Evolutionary conservation across 2,329 filamentous ascomycete genomes (phyloP), one percentile per base, ranked within the genome.

Genomic region (Exophiala spinifera): DNA sequence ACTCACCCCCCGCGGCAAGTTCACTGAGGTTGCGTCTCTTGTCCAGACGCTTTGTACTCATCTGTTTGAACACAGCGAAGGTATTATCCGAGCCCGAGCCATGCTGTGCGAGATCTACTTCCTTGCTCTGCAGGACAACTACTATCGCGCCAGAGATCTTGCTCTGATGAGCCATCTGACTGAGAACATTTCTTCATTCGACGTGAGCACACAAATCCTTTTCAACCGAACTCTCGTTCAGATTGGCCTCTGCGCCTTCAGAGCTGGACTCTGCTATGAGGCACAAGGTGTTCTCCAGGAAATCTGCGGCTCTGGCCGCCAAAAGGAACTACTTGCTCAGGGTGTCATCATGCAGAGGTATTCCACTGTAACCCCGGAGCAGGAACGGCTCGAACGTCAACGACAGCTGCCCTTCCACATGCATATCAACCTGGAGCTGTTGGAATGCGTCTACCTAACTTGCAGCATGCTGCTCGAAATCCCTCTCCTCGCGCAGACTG

Each of bases 51-150:
- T 99, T 49, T 96, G 90, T 84, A 90, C 88, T 72, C 96, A 96
- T 74, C 86, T 99, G 42, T 99, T 97, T 81, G 81, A 84, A 72
- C 80, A 96, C 78, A 95, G 90, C 71, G 91, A 96, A 69, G 91
- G 92, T 64, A 97, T 99, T 67, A 91, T 96, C 68, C 87, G 92
- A 62, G 95, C 92, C 56, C 87, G 94, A 56, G 92, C 94, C 43
- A 97, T 99, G 91, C 82, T 99, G 59, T 96, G 90, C 80, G 91
- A 97, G 76, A 94, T 99, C 61, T 99, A 99, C 79, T 96, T 96
- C 85, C 81, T 96, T 65, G 94, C 94, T 47, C 83, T 99, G 49
- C 94, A 99, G 75, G 91, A 96, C 75, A 87, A 96, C 67, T 99
- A 97, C 81, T 97, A 96, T 82, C 90, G 88, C 75, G 88, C 94